Evolutionary conservation across 257 asterid species (phyloP).

Genomic region (Plantago ovata): DNA sequence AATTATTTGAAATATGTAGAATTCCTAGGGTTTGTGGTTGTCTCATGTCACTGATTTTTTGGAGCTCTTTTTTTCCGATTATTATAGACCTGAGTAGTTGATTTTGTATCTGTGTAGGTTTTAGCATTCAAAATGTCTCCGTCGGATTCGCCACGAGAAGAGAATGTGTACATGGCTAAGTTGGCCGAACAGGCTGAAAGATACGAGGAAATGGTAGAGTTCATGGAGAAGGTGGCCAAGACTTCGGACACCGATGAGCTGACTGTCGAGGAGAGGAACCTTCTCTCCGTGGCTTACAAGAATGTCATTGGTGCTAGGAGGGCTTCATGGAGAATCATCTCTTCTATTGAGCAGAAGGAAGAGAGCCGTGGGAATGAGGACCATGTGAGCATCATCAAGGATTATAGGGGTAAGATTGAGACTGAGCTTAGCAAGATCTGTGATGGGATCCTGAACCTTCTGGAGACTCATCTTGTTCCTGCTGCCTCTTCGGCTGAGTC

Average conservation of each 20-base stretch:
- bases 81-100: not conserved
- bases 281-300: slow-evolving; percentile 65
- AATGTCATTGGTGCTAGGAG: slow-evolving; percentile 67
- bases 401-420: slow-evolving; percentile 59
- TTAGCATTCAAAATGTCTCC: slow-evolving; percentile 18
- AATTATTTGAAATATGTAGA: no score
- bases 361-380: slow-evolving; percentile 68
- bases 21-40: no score
- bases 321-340: slow-evolving; percentile 72
- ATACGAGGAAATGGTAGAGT: slow-evolving; percentile 46
- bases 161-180: slow-evolving; percentile 46
- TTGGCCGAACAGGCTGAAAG: slow-evolving; percentile 49
- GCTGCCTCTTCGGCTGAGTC: slow-evolving; percentile 59
- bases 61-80: no score
- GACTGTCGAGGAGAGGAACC: slow-evolving; percentile 65
- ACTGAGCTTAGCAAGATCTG: slow-evolving; percentile 69
- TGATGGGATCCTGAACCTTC: slow-evolving; percentile 61
- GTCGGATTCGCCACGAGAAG: slow-evolving; percentile 31
- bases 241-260: slow-evolving; percentile 40
- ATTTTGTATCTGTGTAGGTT: not conserved
- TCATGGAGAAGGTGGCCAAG: slow-evolving; percentile 46
- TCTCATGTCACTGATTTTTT: no score
- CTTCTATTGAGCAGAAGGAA: slow-evolving; percentile 71
- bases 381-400: slow-evolving; percentile 52
- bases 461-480: slow-evolving; percentile 53